Evolutionary conservation across 2,329 filamentous ascomycete species (phyloP).

Genomic region (Xylaria sp.): DNA sequence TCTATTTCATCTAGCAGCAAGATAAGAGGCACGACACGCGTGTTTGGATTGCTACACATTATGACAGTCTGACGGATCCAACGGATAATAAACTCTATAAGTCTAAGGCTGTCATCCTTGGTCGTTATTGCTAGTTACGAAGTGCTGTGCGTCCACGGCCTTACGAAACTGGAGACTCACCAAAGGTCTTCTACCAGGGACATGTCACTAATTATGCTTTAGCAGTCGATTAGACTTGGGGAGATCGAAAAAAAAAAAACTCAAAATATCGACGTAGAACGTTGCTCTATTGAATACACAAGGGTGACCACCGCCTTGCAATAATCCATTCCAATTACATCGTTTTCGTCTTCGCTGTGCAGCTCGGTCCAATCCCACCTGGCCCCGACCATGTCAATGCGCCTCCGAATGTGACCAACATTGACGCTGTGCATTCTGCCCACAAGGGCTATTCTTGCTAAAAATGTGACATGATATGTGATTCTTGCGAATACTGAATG

Average conservation of each 20-base stretch:
- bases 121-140: background rate
- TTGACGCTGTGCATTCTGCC: constrained; percentile 8
- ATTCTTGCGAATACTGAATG: constrained; percentile 14
- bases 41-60: too few species aligned
- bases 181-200: too few species aligned
- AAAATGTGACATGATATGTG: constrained; percentile 8
- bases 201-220: background rate
- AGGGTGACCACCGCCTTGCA: constrained; percentile 20
- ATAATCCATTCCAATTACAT: constrained; percentile 21
- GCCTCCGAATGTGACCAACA: constrained; percentile 3
- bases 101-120: background rate
- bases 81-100: background rate
- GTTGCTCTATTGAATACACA: constrained; percentile 30
- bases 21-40: too few species aligned
- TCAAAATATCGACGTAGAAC: constrained; percentile 18
- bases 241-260: background rate
- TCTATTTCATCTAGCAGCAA: too few species aligned
- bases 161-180: background rate
- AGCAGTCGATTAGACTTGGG: background rate
- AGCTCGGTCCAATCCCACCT: constrained; percentile 8
- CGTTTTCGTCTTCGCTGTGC: constrained; percentile 20
- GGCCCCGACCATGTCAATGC: constrained; percentile 14
- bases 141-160: background rate
- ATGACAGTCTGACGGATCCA: background rate
- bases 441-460: constrained; percentile 15